Conservation (phyloP, 2,329 filamentous ascomycete genomes). For the Ophiostoma tasmaniense region DNA sequence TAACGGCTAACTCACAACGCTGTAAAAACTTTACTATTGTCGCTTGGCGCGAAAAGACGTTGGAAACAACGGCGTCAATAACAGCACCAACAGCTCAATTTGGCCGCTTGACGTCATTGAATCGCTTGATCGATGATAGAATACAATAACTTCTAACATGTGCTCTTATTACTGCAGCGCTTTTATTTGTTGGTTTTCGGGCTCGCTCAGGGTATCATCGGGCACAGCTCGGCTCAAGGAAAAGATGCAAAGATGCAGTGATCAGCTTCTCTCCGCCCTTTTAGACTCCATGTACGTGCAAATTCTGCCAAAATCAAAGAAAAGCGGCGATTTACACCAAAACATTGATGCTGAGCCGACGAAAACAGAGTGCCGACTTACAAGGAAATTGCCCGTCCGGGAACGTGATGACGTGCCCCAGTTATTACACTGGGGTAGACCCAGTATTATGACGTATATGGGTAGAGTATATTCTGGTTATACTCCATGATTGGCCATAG, state of each 20-base stretch:
- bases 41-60: not conserved
- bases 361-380: constrained; percentile 2
- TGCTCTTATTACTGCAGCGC: not conserved
- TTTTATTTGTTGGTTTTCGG: not conserved
- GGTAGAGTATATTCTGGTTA: not conserved
- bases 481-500: not conserved
- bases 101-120: not conserved
- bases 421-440: not conserved
- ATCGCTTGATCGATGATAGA: not conserved
- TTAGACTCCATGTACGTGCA: not conserved
- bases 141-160: too few relatives aligned
- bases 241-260: not conserved
- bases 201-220: not conserved
- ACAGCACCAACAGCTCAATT: not conserved
- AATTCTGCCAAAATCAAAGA: not conserved
- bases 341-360: not conserved
- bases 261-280: not conserved
- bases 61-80: not conserved
- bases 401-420: not conserved
- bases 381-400: not conserved
- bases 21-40: not conserved
- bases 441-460: constrained; percentile 2
- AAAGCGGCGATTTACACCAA: not conserved
- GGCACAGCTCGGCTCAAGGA: not conserved
- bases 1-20: not conserved